Percentiles rank a stretch among this genome's conserved stretches.
These are phyloP conservation scores for Fomes fomentarius DNA, from an alignment of 1,284 basidiomycete genomes.

Conservation along the genomic window DNA sequence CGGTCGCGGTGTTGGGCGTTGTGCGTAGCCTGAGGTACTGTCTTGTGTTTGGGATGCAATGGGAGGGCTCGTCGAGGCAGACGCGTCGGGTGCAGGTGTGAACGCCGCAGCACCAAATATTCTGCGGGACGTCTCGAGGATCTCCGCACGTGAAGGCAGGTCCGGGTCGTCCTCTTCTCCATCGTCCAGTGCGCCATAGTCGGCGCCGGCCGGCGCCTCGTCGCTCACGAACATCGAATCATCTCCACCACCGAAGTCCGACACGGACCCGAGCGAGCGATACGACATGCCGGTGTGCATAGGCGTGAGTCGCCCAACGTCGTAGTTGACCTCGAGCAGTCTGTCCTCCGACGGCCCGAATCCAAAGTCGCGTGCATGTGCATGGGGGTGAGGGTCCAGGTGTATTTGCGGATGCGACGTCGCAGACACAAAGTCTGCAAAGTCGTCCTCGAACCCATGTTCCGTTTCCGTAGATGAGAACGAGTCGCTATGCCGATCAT, in stretches of 20 bases:
- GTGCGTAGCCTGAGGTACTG: not conserved
- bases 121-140: conserved; percentile 50
- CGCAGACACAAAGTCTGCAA: conserved; percentile 65
- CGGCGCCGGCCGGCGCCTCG: conserved; percentile 17
- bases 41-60: not conserved
- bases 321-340: conserved; percentile 24
- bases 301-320: conserved; percentile 28
- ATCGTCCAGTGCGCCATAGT: conserved; percentile 20
- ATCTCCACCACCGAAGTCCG: conserved; percentile 45
- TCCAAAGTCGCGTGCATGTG: not conserved
- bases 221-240: conserved; percentile 11
- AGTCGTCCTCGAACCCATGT: conserved; percentile 75
- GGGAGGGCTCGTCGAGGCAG: not conserved
- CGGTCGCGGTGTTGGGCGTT: not conserved
- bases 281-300: conserved; percentile 46
- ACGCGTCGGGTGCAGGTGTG: conserved; percentile 7
- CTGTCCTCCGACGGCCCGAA: conserved; percentile 11
- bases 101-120: conserved; percentile 52
- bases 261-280: conserved; percentile 50
- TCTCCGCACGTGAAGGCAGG: conserved; percentile 55
- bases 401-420: conserved; percentile 28
- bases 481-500: not conserved
- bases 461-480: too few species aligned
- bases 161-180: conserved; percentile 40
- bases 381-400: conserved; percentile 19